These are phyloP conservation scores for Aspergillus ustus DNA, from an alignment of 2,329 filamentous ascomycete genomes.

Conservation along the genomic window DNA sequence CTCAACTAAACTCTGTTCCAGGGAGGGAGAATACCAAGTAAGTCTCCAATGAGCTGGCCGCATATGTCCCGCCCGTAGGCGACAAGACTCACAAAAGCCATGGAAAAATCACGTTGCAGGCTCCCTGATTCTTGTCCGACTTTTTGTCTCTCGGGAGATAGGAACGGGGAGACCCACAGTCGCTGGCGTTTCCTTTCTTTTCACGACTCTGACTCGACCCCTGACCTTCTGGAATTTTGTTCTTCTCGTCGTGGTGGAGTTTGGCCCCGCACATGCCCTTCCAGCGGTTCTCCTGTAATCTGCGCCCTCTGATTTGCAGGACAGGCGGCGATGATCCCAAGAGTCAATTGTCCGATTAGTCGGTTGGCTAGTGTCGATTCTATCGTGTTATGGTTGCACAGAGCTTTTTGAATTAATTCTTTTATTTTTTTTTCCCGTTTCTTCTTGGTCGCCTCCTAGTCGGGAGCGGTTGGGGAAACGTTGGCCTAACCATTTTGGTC, in stretches of 20 bases:
- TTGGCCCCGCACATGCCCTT: slow-evolving; percentile 26
- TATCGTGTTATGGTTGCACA: slow-evolving; percentile 16
- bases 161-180: slow-evolving; percentile 20
- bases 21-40: not conserved
- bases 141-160: slow-evolving; percentile 20
- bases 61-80: not conserved
- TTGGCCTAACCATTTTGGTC: not conserved
- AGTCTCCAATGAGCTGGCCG: not conserved
- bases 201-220: slow-evolving; percentile 21
- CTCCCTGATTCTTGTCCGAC: not conserved
- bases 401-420: slow-evolving; percentile 4
- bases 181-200: slow-evolving; percentile 8
- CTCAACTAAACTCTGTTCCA: not conserved
- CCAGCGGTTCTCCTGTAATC: slow-evolving; percentile 27
- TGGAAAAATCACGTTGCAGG: not conserved
- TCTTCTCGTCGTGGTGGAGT: slow-evolving; percentile 20
- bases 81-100: not conserved
- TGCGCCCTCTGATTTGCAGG: slow-evolving; percentile 30
- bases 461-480: not conserved
- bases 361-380: slow-evolving; percentile 25
- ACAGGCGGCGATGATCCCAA: slow-evolving; percentile 27
- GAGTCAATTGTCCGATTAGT: slow-evolving; percentile 26
- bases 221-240: slow-evolving; percentile 30
- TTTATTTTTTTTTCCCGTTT: slow-evolving; percentile 2
- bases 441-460: not conserved